A percentile compares a stretch with the other conserved stretches of the same genome.
Conservation (phyloP, 2,329 filamentous ascomycete genomes). For the Arthrobotrys sphaeroides region DNA sequence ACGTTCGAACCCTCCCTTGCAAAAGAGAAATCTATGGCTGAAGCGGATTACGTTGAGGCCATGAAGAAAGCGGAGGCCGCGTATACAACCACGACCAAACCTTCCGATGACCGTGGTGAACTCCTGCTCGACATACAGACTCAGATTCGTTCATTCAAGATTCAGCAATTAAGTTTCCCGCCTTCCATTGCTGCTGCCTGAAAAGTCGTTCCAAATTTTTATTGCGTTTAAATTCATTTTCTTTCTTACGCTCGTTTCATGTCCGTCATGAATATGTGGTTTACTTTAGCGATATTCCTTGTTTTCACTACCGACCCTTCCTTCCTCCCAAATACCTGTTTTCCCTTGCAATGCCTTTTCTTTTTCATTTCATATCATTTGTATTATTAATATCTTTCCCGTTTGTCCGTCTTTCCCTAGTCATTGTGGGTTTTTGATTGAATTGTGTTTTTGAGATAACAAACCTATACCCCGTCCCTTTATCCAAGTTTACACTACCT, state of each 20-base stretch:
- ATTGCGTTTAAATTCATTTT: conserved; percentile 2
- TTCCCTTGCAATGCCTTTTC: conserved; percentile 8
- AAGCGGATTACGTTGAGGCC: conserved; percentile 46
- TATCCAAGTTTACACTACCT: neutral
- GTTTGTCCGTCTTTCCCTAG: neutral
- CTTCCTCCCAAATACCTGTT: neutral
- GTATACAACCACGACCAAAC: conserved; percentile 15
- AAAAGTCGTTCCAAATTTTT: neutral
- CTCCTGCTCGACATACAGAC: conserved; percentile 36
- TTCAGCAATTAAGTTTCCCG: conserved; percentile 41
- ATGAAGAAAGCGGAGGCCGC: conserved; percentile 42
- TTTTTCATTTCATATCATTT: conserved; percentile 19
- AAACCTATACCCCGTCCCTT: conserved; percentile 30
- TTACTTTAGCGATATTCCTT: conserved; percentile 32
- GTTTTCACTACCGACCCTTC: too few relatives aligned
- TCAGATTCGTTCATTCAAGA: conserved; percentile 47
- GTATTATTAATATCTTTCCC: conserved; percentile 26
- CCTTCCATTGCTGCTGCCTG: conserved; percentile 1
- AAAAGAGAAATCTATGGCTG: conserved; percentile 34
- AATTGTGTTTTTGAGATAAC: conserved; percentile 16
- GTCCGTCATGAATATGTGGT: conserved; percentile 46
- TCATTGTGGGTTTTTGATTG: conserved; percentile 20
- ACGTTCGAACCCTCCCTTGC: conserved; percentile 28
- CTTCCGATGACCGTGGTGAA: conserved; percentile 41
- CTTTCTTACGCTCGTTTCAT: conserved; percentile 33